Base-by-base conservation (phyloP, 2,329 filamentous ascomycete genomes). In the Cladophialophora exuberans region DNA sequence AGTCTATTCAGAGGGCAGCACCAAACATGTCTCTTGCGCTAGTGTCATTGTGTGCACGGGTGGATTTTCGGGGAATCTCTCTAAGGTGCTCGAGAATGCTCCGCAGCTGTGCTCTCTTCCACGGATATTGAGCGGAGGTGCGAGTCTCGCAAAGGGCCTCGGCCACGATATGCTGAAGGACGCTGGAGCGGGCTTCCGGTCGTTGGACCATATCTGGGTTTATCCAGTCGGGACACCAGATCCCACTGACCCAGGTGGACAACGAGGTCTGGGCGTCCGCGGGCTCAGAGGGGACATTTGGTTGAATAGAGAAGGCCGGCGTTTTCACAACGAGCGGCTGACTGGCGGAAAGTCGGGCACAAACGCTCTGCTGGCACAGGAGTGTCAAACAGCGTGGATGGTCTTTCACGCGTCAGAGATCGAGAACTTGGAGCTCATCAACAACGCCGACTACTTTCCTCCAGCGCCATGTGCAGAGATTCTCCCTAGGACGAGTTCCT, bases 151-250 rank as follows among this genome's bases (percentile, higher is more conserved):
- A 2, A 42, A 42, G 23, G 39, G 39, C 17, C n/a, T 25, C 6
- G 39, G 39, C 5, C 39, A 42, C 23, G 39, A 42, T 3, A 42
- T 42, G 39, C 18, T 42, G 17, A 42, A 20, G 23, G 39, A 42
- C 20, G 17, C 39, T 20, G 39, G 22, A 6, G 39, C 39, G 4
- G 39, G 23, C 23, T 20, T 42, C 3, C 5, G 18, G 5, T 42
- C 17, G 13, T 25, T 42, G 7, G 39, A 42, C 13, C 39, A 42
- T 25, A 42, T 42, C 22, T 42, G 22, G 39, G 39, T 42, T 15
- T 42, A 42, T 23, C 39, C 39, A 3, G 39, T 23, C 4, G 39
- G 39, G n/a, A 42, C 39, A 42, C 39, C 39, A 25, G 39, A 42
- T 20, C 39, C 39, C 3, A 42, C 39, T n/a, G 39, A 42, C 17